These are phyloP conservation scores for Talaromyces stipitatus DNA, from an alignment of 495 filamentous ascomycete genomes.

Conservation along the genomic window DNA sequence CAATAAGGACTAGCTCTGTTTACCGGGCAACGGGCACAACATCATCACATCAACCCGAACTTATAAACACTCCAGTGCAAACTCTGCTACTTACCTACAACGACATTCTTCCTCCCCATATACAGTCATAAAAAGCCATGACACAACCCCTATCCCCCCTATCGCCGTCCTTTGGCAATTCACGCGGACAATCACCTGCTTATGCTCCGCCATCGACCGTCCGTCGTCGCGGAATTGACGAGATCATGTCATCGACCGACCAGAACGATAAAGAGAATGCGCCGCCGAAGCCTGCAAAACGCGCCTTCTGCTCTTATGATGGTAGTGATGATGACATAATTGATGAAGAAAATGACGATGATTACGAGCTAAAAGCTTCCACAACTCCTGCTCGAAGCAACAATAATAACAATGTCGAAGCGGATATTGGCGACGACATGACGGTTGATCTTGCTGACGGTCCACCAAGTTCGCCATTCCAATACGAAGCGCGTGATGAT, in stretches of 20 bases:
- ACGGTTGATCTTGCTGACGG: conserved; percentile 8
- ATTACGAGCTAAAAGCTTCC: conserved; percentile 9
- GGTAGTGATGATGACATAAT: conserved; percentile 12
- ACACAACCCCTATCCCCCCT: conserved; percentile 38
- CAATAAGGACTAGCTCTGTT: conserved; percentile 30
- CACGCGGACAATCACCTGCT: conserved; percentile 24
- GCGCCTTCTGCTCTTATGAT: conserved; percentile 9
- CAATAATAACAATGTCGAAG: not conserved
- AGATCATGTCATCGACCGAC: conserved; percentile 9
- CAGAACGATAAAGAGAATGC: conserved; percentile 24
- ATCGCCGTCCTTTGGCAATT: conserved; percentile 36
- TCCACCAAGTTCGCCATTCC: conserved; percentile 32
- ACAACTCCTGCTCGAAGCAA: not conserved
- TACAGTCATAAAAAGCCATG: conserved; percentile 19
- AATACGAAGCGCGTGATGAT: conserved; percentile 23
- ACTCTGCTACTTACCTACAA: not conserved
- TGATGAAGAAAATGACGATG: conserved; percentile 11
- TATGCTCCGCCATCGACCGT: conserved; percentile 4
- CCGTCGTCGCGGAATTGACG: conserved; percentile 8
- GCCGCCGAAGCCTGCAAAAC: conserved; percentile 28
- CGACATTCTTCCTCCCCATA: not conserved
- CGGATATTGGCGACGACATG: not conserved
- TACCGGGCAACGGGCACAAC: conserved; percentile 30
- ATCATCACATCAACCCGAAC: conserved; percentile 20
- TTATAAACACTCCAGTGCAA: conserved; percentile 8